Percentiles rank a stretch among this genome's conserved stretches.
These are phyloP conservation scores for Suillus subalutaceus DNA, from an alignment of 768 basidiomycete species.

Conservation along the genomic window DNA sequence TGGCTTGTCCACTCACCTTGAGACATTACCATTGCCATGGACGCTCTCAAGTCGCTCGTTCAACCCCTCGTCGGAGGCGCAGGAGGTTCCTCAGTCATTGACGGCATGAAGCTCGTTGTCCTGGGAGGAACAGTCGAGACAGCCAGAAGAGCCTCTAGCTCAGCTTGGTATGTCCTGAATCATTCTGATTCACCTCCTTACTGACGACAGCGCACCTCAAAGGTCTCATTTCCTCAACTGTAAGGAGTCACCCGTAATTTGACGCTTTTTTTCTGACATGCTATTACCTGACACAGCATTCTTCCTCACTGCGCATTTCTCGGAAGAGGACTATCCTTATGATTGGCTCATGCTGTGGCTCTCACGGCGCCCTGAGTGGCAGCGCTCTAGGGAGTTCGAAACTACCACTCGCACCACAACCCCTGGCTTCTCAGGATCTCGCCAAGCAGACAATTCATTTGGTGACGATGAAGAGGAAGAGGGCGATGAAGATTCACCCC, in stretches of 20 bases:
- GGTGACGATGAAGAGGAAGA: slow-evolving; percentile 48
- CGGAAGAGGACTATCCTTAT: slow-evolving; percentile 88
- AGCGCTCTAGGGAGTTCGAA: slow-evolving; percentile 86
- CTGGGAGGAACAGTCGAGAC: slow-evolving; percentile 89
- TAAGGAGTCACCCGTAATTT: slow-evolving; percentile 41
- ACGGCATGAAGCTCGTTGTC: slow-evolving; percentile 89
- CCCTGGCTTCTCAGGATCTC: slow-evolving; percentile 53
- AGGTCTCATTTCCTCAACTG: slow-evolving; percentile 90
- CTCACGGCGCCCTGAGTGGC: slow-evolving; percentile 84
- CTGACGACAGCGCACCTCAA: slow-evolving; percentile 17
- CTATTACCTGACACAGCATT: slow-evolving; percentile 50
- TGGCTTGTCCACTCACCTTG: slow-evolving; percentile 38
- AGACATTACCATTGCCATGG: slow-evolving; percentile 50
- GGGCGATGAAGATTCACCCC: slow-evolving; percentile 50
- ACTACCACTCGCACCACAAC: slow-evolving; percentile 78
- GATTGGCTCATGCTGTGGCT: slow-evolving; percentile 94
- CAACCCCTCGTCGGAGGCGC: slow-evolving; percentile 78
- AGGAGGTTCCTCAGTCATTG: slow-evolving; percentile 78
- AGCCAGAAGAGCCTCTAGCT: slow-evolving; percentile 77
- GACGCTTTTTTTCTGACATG: slow-evolving; percentile 11
- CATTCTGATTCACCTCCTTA: slow-evolving; percentile 11
- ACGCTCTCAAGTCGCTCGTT: slow-evolving; percentile 79
- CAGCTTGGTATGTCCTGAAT: slow-evolving; percentile 65
- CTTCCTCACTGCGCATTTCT: slow-evolving; percentile 90
- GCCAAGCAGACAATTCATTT: slow-evolving; percentile 56